Conservation (phyloP, 2,329 filamentous ascomycete species). For the Aspergillus proliferans region DNA sequence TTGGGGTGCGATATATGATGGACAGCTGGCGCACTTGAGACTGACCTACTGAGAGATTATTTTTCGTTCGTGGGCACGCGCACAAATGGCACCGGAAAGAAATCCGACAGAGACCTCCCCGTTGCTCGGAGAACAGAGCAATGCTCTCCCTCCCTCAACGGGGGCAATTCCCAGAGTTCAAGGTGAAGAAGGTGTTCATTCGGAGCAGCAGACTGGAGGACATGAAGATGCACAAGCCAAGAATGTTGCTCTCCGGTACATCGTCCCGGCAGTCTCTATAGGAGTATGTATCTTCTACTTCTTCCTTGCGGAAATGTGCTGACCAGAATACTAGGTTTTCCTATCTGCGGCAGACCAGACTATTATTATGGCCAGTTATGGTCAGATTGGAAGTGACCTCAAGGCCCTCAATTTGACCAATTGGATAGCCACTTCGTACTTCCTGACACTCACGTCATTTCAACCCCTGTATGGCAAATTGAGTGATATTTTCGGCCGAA, state of each 20-base stretch:
- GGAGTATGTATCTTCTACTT: conserved; percentile 43
- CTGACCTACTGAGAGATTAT: background rate
- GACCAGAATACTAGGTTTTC: conserved; percentile 52
- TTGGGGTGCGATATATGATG: background rate
- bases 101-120: conserved; percentile 40
- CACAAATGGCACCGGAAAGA: conserved; percentile 19
- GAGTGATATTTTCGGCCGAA: conserved; percentile 56
- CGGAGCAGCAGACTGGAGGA: conserved; percentile 6
- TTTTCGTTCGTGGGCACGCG: background rate
- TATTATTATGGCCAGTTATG: conserved; percentile 70
- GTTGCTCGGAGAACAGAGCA: conserved; percentile 33
- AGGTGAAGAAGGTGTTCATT: conserved; percentile 14
- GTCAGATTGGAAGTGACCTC: conserved; percentile 68
- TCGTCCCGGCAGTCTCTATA: conserved; percentile 56
- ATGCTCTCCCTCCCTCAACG: conserved; percentile 17
- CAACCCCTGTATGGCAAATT: conserved; percentile 61
- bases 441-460: conserved; percentile 67
- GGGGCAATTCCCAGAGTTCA: conserved; percentile 15
- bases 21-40: background rate
- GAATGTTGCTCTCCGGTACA: conserved; percentile 46
- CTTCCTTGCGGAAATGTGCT: conserved; percentile 8
- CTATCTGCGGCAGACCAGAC: conserved; percentile 70
- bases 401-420: conserved; percentile 67
- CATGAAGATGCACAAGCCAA: conserved; percentile 17
- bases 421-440: conserved; percentile 67